A percentile compares a stretch with the other conserved stretches of the same genome.
Evolutionary conservation across 2,329 filamentous ascomycete species (phyloP).

Genomic region (Harringtonia aguacate): DNA sequence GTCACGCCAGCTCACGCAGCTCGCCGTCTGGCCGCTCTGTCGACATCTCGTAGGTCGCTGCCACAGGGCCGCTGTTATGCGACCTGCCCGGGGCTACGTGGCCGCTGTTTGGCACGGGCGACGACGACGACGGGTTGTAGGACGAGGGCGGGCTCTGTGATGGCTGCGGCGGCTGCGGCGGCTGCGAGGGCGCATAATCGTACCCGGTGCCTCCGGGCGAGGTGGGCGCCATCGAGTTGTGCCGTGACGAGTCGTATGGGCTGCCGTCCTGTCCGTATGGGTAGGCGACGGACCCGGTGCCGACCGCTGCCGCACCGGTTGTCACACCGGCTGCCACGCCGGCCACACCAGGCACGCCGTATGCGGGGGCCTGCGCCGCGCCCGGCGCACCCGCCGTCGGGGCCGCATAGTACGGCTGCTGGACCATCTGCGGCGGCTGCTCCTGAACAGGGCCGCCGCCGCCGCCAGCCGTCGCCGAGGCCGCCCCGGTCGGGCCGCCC

Average conservation of each 20-base stretch:
- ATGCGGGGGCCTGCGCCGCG: neutral
- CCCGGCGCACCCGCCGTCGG: neutral
- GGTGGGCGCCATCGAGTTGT: neutral
- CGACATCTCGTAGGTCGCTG: slow-evolving; percentile 19
- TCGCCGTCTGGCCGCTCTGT: slow-evolving; percentile 18
- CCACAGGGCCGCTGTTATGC: slow-evolving; percentile 12
- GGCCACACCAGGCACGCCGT: neutral
- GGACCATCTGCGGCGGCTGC: slow-evolving; percentile 5
- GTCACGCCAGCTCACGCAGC: slow-evolving; percentile 21
- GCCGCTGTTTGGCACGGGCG: neutral
- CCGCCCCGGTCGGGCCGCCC: slow-evolving; percentile 1
- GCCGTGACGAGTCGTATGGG: neutral
- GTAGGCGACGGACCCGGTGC: neutral
- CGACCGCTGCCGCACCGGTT: neutral
- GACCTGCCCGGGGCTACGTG: slow-evolving; percentile 6
- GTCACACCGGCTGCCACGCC: neutral
- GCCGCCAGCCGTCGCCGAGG: slow-evolving; percentile 1
- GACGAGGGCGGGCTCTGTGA: neutral
- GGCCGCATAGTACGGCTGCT: slow-evolving; percentile 7
- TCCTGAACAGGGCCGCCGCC: too few relatives aligned
- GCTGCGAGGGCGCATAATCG: neutral
- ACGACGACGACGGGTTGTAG: neutral
- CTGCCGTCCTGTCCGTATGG: neutral
- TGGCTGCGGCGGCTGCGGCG: neutral
- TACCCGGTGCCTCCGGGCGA: neutral